Evolutionary conservation across 371 early-diverging fungal genomes (phyloP), one percentile per base, ranked within the genome.

Genomic region (Batkoa obscura): DNA sequence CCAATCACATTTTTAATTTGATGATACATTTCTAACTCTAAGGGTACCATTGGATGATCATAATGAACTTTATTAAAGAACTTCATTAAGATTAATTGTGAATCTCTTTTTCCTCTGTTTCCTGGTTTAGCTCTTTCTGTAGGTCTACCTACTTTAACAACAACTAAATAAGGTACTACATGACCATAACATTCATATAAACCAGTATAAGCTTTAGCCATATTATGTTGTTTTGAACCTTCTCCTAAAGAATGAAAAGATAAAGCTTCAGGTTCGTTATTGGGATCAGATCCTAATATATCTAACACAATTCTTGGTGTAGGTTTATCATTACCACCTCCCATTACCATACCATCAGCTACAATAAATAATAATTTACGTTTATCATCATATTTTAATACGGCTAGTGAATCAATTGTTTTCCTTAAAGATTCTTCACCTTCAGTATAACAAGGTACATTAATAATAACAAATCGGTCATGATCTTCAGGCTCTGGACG

Each of bases 51-150:
- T 48, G 89, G 82, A 15, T 74, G 64, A 61, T 91, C 85, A 70
- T 90, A 94, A 66, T 96, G 93, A 8, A 99, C 88, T 68, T 90
- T 89, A 71, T 88, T 88, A 65, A 99, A 83, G 76, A 98, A 99
- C 52, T 85, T 78, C 99, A 99, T 98, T 62, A 90, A 80, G 55
- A 99, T 81, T 69, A 99, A 82, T 75, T 99, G 99, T 34, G 96
- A 93, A 74, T 99, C 99, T 64, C 99, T 87, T 76, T 99, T 99
- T 62, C 99, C 99, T 45, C 99, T 75, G 68, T 99, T 99, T n/a
- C 95, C 97, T 8, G 91, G 82, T 64, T 84, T 86, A 53, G 74
- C 72, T 55, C 79, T 74, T 65, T 88, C 88, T 23, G 74, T 74
- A 0, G 84, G 80, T 35, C 75, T 78, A 53, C 98, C 98, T 45